Base-by-base conservation (phyloP, 1,139 yeast species). In the Hemisphaericaspora subhashii region DNA sequence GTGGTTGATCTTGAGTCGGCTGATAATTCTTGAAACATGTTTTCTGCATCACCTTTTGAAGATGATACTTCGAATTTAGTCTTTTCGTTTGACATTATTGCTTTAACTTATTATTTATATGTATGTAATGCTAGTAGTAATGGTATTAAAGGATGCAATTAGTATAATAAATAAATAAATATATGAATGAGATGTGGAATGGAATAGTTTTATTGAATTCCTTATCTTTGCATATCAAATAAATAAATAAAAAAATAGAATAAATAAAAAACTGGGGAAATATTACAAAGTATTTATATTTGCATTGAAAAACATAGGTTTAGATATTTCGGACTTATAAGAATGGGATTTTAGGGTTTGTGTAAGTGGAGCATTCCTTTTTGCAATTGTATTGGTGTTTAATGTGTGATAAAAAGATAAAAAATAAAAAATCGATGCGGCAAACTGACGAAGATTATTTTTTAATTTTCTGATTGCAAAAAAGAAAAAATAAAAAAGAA, bases 151-250 rank as follows among this genome's bases (percentile, higher is more conserved):
- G 8, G 22, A 20, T 20, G 22, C 22, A 8, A 22, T 4, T 22
- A 10, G n/a, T 22, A 22, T 22, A 22, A 10, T 22, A 8, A 22
- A 6, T 22, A 15, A 27, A 27, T 27, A 16, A 27, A 27, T 29
- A 18, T n/a, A 27, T 29, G 20, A 12, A 29, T n/a, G n/a, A 2
- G 31, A 28, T 28, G 15, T 11, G 17, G n/a, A n/a, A 5, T 17
- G 20, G 15, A 13, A 8, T 10, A 5, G 23, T 11, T 4, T 24
- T 5, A 4, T n/a, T n/a, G n/a, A n/a, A n/a, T n/a, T n/a, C n/a
- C 11, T 18, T 29, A 29, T n/a, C 15, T 29, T 18, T 29, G 32
- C 32, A 29, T 29, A 29, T n/a, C 32, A 29, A 29, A 29, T 11
- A 16, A 27, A 9, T 4, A 27, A 9, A 8, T 13, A 26, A 26